Base-by-base conservation (phyloP, 441 rosid genomes). In the Jatropha multifida region DNA sequence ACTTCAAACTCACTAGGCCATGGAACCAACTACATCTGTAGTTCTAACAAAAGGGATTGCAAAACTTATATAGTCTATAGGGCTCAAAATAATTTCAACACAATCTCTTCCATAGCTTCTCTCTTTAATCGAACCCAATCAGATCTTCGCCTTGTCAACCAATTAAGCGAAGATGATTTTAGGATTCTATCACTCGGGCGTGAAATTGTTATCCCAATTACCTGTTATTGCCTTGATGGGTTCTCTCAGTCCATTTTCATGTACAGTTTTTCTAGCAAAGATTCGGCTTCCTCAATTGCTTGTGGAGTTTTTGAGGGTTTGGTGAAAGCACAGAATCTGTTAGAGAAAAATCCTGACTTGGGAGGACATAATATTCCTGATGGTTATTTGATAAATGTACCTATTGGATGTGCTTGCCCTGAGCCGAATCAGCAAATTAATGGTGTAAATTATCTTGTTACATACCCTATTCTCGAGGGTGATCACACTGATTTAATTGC, bases 361-460 rank as follows among this genome's bases (percentile, higher is more conserved):
- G 54, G 48, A 61, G 63, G 4, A 42, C 0, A 42, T 20, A 64
- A 23, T 18, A 14, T 5, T 54, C 23, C 71, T 49, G 77, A n/a
- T 62, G 54, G 46, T 75, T 62, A 51, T 67, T 46, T 37, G 70
- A 74, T 83, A 71, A 74, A 68, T 65, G 79, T 81, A 20, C 77
- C 82, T 2, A 77, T 83, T 71, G 77, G 79, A 65, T 81, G 86
- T 38, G 86, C 81, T 81, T 81, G 86, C 72, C 79, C 86, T 14
- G 48, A 14, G 72, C 46, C 54, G 26, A 44, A 76, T 26, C 81
- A 79, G 44, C 40, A 12, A 38, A 77, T 44, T 0, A 72, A 74
- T 52, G 82, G 81, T 17, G 76, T 81, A 15, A 65, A 51, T 15
- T 61, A 44, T 72, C 68, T 72, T 59, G 74, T 72, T 41, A 72